Base-by-base conservation (phyloP, 1,139 yeast species). In the Nakaseomyces uthaithaninus region DNA sequence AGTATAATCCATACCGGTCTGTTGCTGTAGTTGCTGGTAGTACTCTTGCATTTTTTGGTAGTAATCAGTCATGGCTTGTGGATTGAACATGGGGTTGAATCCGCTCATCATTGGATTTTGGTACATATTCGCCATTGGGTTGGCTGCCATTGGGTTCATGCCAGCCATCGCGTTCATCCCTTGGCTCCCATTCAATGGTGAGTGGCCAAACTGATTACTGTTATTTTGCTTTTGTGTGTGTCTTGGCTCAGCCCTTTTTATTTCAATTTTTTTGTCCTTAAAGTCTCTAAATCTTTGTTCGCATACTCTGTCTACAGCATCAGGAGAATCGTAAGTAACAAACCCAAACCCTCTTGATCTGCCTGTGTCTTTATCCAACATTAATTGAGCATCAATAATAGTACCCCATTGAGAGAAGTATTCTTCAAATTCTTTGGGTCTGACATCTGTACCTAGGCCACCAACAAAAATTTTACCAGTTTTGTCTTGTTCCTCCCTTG, bases 391-490 rank as follows among this genome's bases (percentile, higher is more conserved):
- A 65, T 93, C 98, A 52, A 91, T 84, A 46, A 91, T 93, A 37
- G 80, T 79, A 54, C 98, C 98, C 63, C 83, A 91, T 63, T 82
- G 84, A 39, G 87, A 77, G 60, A 91, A 91, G 63, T 85, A 89
- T 37, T 75, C 80, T 60, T 82, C 82, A 63, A 91, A 93, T 53
- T 91, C 97, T 49, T 75, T 76, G 56, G 94, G 97, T 50, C 89
- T 87, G 33, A 89, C 96, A 63, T 87, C 93, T 27, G 95, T 87
- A 44, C 95, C 94, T 50, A 91, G 86, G 51, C 99, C 99, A 50
- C 99, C 99, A 37, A 91, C 97, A 60, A 91, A 91, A 51, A 91
- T 91, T 67, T 91, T 91, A 54, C 97, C 96, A 10, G 95, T 89
- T 61, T 85, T 85, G 60, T 89, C 97, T 64, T 91, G 98, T 62